Conservation (phyloP, 441 rosid species). For the Adansonia gregorii region DNA sequence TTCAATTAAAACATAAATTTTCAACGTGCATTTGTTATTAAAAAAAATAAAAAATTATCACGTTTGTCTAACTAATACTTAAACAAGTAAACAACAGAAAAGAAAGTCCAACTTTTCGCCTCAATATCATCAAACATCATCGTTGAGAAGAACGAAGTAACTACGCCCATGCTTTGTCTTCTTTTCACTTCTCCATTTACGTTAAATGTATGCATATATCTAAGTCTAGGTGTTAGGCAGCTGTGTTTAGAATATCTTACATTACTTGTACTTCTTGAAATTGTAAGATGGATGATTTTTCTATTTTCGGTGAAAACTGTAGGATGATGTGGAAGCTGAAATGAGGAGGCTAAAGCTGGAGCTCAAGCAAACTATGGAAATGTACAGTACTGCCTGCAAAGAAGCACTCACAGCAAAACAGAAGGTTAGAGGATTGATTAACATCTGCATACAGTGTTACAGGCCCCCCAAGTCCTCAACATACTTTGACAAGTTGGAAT, state of each 20-base stretch:
- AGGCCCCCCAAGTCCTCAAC: not conserved
- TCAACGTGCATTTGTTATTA: not conserved
- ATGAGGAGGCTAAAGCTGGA: slow-evolving; percentile 93
- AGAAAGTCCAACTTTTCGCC: not conserved
- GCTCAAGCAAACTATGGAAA: slow-evolving; percentile 93
- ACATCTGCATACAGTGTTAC: not conserved
- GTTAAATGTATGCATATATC: not conserved
- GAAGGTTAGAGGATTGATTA: slow-evolving; percentile 47
- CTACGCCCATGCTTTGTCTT: not conserved
- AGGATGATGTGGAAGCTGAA: slow-evolving; percentile 93
- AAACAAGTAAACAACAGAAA: not conserved
- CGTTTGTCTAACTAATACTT: not conserved
- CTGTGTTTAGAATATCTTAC: not conserved
- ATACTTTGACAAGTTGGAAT: not conserved
- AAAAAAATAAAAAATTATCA: not conserved
- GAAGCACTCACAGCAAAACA: slow-evolving; percentile 93
- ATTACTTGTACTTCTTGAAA: not conserved
- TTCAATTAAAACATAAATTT: too few species aligned
- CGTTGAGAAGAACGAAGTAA: not conserved
- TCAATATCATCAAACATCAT: not conserved
- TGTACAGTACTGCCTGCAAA: slow-evolving; percentile 93
- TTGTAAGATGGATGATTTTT: not conserved
- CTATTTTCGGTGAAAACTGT: slow-evolving; percentile 24
- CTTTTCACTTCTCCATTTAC: not conserved
- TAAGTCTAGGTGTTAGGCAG: not conserved